Percentiles rank a stretch among this genome's conserved stretches.
Evolutionary conservation across 73 alveolate species (phyloP).

Genomic region (Tetrahymena malaccensis): DNA sequence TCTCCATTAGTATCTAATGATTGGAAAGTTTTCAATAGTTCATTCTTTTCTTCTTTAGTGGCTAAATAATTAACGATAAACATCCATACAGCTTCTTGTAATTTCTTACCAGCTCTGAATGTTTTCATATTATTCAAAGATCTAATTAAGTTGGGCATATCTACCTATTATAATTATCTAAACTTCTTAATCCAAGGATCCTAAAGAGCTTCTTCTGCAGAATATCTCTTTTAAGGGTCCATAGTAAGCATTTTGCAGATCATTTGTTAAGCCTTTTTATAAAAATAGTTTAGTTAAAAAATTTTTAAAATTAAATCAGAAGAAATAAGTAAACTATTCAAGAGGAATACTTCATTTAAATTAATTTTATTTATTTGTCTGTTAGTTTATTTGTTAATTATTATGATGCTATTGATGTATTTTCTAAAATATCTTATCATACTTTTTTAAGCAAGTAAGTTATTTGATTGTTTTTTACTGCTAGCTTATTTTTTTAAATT

Average conservation of each 20-base stretch:
- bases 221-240: slow-evolving; percentile 50
- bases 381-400: too few relatives aligned
- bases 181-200: slow-evolving; percentile 63
- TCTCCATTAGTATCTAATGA: slow-evolving; percentile 52
- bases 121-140: slow-evolving; percentile 48
- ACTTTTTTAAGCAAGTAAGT: too few relatives aligned
- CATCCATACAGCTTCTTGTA: slow-evolving; percentile 57
- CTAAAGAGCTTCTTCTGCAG: slow-evolving; percentile 59
- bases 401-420: too few relatives aligned
- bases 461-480: too few relatives aligned
- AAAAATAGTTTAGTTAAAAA: neutral
- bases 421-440: too few relatives aligned
- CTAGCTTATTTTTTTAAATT: too few relatives aligned
- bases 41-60: slow-evolving; percentile 55
- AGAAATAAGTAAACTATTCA: too few relatives aligned
- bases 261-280: neutral
- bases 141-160: slow-evolving; percentile 7
- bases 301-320: too few relatives aligned
- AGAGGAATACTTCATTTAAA: neutral
- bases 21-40: slow-evolving; percentile 53
- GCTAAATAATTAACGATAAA: slow-evolving; percentile 54
- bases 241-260: neutral
- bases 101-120: slow-evolving; percentile 51
- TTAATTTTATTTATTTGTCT: too few relatives aligned
- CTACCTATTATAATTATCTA: slow-evolving; percentile 7